Base-by-base conservation (phyloP, 352 stramenopile genomes). In the Phytophthora fragariaefolia region DNA sequence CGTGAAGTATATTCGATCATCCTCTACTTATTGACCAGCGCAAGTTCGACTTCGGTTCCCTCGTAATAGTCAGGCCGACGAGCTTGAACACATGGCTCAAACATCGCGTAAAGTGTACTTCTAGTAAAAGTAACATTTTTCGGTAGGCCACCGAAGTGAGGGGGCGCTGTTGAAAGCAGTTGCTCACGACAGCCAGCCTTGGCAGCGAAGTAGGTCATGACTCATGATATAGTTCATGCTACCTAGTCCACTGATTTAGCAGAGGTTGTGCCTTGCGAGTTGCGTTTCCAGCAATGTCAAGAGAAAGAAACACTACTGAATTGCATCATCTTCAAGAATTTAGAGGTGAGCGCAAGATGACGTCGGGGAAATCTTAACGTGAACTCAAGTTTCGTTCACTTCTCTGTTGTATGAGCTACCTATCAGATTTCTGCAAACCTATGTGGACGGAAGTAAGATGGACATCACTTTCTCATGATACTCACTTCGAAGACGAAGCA, bases 1-100 rank as follows among this genome's bases (percentile, higher is more conserved):
- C n/a, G n/a, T n/a, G n/a, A 77, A 79, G 69, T 87, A 87, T 53
- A 83, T 87, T 27, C 68, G n/a, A 81, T 34, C 75, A 74, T 10
- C 79, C 79, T n/a, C 46, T 85, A 56, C 60, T 87, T 27, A 82
- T 85, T 47, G 77, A 83, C 54, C 58, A 82, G 49, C 72, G 79
- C 65, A 87, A 87, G 61, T 87, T 87, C 59, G 79, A 87, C 52
- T 72, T 85, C 15, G 76, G 79, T 42, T 87, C 83, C 63, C 64
- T 87, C 7, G 78, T 84, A 46, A 83, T 87, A 73, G 59, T 87
- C 51, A 83, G 77, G 56, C 79, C 72, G 8, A 87, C 76, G 42
- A n/a, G n/a, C n/a, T 51, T 62, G 9, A 61, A 27, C 2, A 61
- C 50, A 7, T 32, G 47, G 59, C 38, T 56, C 52, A 6, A 52